These are phyloP conservation scores for Phaffomyces antillensis DNA, from an alignment of 805 yeast species.

Conservation along the genomic window DNA sequence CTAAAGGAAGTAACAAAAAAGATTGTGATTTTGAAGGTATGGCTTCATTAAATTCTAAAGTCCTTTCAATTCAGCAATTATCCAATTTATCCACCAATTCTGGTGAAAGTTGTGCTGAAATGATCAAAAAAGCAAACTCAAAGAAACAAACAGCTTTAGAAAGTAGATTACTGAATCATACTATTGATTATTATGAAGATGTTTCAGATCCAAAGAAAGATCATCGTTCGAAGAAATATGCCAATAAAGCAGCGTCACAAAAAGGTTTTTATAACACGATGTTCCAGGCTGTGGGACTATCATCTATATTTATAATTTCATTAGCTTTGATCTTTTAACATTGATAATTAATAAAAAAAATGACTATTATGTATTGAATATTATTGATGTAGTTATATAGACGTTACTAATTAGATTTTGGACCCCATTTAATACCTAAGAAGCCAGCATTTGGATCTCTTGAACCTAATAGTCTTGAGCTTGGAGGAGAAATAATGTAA, in stretches of 20 bases:
- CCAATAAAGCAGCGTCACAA: conserved; percentile 7
- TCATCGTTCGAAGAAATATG: background rate
- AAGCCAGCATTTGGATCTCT: conserved; percentile 46
- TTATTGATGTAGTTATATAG: too few species aligned
- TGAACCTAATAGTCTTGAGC: conserved; percentile 32
- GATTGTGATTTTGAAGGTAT: conserved; percentile 23
- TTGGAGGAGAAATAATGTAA: conserved; percentile 62
- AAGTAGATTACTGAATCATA: background rate
- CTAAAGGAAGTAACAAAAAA: conserved; percentile 29
- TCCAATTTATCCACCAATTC: conserved; percentile 1
- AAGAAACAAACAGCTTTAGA: background rate
- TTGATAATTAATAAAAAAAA: background rate
- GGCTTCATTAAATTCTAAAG: conserved; percentile 11
- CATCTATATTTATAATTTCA: conserved; percentile 1
- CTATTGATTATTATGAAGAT: background rate
- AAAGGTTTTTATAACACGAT: conserved; percentile 7
- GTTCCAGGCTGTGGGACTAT: conserved; percentile 1
- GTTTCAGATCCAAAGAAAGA: background rate
- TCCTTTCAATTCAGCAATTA: conserved; percentile 8
- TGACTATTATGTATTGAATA: background rate
- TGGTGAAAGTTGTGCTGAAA: conserved; percentile 17
- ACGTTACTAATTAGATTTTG: conserved; percentile 41
- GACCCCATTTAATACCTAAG: conserved; percentile 84
- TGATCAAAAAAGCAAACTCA: conserved; percentile 8
- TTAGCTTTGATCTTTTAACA: background rate